Evolutionary conservation across 306 rosid species (phyloP), one percentile per base, ranked within the genome.

Genomic region (Sicyos baderoa): DNA sequence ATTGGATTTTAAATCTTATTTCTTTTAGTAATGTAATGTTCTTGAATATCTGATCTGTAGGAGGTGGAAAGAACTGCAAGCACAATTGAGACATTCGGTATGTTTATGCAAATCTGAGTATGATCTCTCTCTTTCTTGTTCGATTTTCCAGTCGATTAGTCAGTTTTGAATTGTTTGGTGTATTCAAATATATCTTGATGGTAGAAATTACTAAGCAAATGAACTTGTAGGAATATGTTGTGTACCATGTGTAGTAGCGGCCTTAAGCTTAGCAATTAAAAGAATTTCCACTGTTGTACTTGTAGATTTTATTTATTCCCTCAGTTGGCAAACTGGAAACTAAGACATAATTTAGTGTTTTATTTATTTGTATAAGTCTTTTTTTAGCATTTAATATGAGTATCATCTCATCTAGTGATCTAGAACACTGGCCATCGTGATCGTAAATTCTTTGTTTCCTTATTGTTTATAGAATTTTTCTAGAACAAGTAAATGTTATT

Each of bases 21-120:
- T 75, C 70, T 35, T 76, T 75, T 53, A 61, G 72, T 64, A 37
- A 76, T 74, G 54, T 4, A 71, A n/a, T 68, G 58, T 75, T 69
- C 52, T 29, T 84, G 71, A 45, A 45, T 65, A 42, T 65, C 37
- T 45, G 10, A 22, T 45, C 21, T 65, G 10, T 59, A 93, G 98
- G 98, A 93, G 68, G 93, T 87, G 77, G 98, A 93, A 78, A 85
- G 98, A 82, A 93, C 78, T 71, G 71, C 91, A 21, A 77, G 78
- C 89, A 84, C 91, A 44, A 83, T 89, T 32, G 79, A 77, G 88
- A 86, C 91, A 22, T 53, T 86, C 14, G 97, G 97, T 93, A 74
- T 13, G 84, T 76, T 70, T 45, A 60, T 11, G 3, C 21, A 64
- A 64, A 44, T 64, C 12, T 44, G 22, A 12, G 47, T 17, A 50